A percentile compares a stretch with the other conserved stretches of the same genome.
phyloP scores from a whole-genome alignment of 2,329 filamentous ascomycete species.

The Mollisia scopiformis region DNA sequence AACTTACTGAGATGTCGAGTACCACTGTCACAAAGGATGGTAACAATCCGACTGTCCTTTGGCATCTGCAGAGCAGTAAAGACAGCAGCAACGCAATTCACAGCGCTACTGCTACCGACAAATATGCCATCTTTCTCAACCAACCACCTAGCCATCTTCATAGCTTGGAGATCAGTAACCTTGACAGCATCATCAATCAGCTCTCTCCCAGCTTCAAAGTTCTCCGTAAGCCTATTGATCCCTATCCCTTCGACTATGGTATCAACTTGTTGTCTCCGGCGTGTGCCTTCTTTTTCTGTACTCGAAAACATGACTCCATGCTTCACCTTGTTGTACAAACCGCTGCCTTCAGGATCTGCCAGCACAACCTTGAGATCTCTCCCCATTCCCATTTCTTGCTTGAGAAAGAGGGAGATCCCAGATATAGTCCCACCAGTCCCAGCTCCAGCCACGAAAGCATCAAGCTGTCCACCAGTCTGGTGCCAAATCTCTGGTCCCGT shows the following conservation, averaged over 20 bases:
- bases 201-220: conserved; percentile 86
- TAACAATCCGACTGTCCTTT: conserved; percentile 67
- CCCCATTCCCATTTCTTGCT: conserved; percentile 53
- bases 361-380: conserved; percentile 69
- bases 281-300: conserved; percentile 88
- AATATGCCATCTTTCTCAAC: conserved; percentile 97
- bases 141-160: conserved; percentile 92
- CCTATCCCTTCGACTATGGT: conserved; percentile 96
- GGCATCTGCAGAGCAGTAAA: conserved; percentile 68
- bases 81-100: conserved; percentile 87
- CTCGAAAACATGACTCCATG: conserved; percentile 94
- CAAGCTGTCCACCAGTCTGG: conserved; percentile 74
- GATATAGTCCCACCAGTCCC: conserved; percentile 94
- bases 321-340: conserved; percentile 87
- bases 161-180: conserved; percentile 86
- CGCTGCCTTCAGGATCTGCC: conserved; percentile 92
- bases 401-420: conserved; percentile 82
- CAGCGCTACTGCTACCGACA: conserved; percentile 90
- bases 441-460: conserved; percentile 91
- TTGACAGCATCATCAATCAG: conserved; percentile 88
- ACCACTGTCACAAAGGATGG: conserved; percentile 84
- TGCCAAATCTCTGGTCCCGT: conserved; percentile 89
- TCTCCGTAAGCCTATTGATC: conserved; percentile 90
- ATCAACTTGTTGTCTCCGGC: conserved; percentile 89
- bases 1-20: conserved; percentile 83